Evolutionary conservation across 2,329 filamentous ascomycete genomes (phyloP), one percentile per base, ranked within the genome.

Genomic region (Verticillium nonalfalfae): DNA sequence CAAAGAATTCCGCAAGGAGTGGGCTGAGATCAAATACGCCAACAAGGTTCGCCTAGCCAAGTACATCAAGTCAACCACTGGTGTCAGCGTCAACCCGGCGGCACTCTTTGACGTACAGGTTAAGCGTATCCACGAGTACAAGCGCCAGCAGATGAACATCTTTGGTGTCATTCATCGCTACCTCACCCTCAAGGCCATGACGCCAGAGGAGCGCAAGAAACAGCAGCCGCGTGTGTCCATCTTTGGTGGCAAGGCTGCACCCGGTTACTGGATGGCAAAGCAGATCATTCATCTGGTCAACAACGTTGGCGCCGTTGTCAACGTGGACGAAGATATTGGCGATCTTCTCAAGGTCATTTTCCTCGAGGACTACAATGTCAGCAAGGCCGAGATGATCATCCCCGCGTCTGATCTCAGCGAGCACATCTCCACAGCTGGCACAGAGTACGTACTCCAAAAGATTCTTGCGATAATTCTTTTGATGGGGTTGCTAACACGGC

Each of bases 201-300:
- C 83, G 31, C 81, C 91, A 0, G 91, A 93, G 69, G 90, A 97
- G 73, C 86, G 88, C 67, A 94, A 96, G 83, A 95, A 95, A 78
- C 83, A 91, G 63, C 85, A 89, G 55, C 92, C 93, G 15, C 89
- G 94, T 59, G 95, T 98, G 10, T 95, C 90, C 61, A 96, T 99
- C 75, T 98, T 99, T 73, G 95, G 95, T 72, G 95, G 95, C 69
- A 99, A 99, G 79, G 95, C 95, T 33, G 95, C 95, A 1, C 95
- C 95, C 0, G 95, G 95, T 15, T 99, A 99, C 81, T 99, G 95
- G 95, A 99, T 98, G 95, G 95, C 95, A 40, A 99, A 99, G 85
- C 96, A 95, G 50, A 93, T 97, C 67, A 99, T 99, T 69, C 94
- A 98, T 73, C 85, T 99, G 61, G 88, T 99, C 81, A 98, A 97